These are phyloP conservation scores for Podila minutissima DNA, from an alignment of 192 early-diverging fungal species.

Conservation along the genomic window DNA sequence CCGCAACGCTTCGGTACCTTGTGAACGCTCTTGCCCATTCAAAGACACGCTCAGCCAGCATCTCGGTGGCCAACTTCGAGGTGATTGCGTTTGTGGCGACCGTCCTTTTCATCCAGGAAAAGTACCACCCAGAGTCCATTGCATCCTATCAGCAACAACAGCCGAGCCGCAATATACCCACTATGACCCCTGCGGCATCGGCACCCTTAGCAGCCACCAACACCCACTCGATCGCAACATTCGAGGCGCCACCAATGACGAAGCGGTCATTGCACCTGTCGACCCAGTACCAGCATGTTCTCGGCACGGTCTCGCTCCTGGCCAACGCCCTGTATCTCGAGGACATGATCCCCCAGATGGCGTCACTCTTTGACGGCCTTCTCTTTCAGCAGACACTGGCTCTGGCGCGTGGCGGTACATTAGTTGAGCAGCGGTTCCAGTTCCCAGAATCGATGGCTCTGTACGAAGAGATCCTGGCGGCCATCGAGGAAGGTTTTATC, in stretches of 20 bases:
- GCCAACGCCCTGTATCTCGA: constrained; percentile 49
- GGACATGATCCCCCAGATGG: constrained; percentile 24
- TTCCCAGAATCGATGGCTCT: constrained; percentile 16
- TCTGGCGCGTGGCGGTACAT: constrained; percentile 45
- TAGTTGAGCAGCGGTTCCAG: constrained; percentile 38
- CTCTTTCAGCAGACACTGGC: constrained; percentile 47
- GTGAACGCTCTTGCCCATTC: constrained; percentile 44
- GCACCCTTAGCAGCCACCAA: neutral
- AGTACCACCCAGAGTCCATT: constrained; percentile 28
- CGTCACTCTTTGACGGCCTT: constrained; percentile 43
- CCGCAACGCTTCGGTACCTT: constrained; percentile 55
- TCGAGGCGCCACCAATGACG: constrained; percentile 45
- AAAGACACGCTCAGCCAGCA: constrained; percentile 37
- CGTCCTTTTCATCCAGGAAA: constrained; percentile 44
- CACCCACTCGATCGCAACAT: neutral
- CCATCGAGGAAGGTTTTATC: constrained; percentile 46
- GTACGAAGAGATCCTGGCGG: constrained; percentile 36
- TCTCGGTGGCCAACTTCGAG: constrained; percentile 54
- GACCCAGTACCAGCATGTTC: constrained; percentile 54
- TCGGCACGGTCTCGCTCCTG: constrained; percentile 49
- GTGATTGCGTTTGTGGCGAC: constrained; percentile 58
- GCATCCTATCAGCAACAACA: neutral
- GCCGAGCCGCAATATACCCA: constrained; percentile 21
- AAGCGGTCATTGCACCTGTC: constrained; percentile 55
- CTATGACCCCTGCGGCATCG: constrained; percentile 1